phyloP scores from a whole-genome alignment of 768 basidiomycete genomes.

The Nidula microcarpa region DNA sequence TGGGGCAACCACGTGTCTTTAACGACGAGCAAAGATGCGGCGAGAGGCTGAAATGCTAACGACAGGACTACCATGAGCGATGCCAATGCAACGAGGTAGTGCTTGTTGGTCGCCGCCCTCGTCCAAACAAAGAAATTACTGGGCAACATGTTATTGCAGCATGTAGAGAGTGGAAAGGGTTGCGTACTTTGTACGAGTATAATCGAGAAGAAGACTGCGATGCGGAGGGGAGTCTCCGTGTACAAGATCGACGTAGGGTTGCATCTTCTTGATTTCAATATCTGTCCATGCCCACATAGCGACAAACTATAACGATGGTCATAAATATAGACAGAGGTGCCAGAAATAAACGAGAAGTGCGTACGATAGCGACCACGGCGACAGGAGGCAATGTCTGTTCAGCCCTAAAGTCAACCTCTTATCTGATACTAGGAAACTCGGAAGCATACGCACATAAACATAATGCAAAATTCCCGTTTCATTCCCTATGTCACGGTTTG shows the following conservation, averaged over 20 bases:
- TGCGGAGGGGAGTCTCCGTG: slow-evolving; percentile 52
- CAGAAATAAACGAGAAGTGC: slow-evolving; percentile 9
- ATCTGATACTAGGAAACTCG: no score
- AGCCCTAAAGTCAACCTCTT: not conserved
- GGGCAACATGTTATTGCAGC: not conserved
- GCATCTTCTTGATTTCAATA: slow-evolving; percentile 54
- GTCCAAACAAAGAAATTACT: slow-evolving; percentile 50
- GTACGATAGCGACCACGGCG: slow-evolving; percentile 40
- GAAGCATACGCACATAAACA: slow-evolving; percentile 39
- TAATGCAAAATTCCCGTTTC: slow-evolving; percentile 43
- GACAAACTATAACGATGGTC: slow-evolving; percentile 26
- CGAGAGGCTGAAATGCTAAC: slow-evolving; percentile 48
- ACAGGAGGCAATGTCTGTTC: slow-evolving; percentile 51
- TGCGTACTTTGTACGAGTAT: slow-evolving; percentile 45
- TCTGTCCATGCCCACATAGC: slow-evolving; percentile 57
- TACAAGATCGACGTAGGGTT: slow-evolving; percentile 59
- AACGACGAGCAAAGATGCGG: slow-evolving; percentile 46
- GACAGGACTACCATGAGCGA: slow-evolving; percentile 46
- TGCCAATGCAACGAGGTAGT: slow-evolving; percentile 47
- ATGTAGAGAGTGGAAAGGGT: not conserved
- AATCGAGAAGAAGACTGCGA: slow-evolving; percentile 50
- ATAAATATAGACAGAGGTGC: not conserved
- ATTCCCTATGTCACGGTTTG: slow-evolving; percentile 24
- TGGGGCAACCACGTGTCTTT: slow-evolving; percentile 38
- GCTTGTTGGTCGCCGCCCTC: slow-evolving; percentile 39